phyloP scores from a whole-genome alignment of 148 eudicot genomes.

The Silene conica region DNA sequence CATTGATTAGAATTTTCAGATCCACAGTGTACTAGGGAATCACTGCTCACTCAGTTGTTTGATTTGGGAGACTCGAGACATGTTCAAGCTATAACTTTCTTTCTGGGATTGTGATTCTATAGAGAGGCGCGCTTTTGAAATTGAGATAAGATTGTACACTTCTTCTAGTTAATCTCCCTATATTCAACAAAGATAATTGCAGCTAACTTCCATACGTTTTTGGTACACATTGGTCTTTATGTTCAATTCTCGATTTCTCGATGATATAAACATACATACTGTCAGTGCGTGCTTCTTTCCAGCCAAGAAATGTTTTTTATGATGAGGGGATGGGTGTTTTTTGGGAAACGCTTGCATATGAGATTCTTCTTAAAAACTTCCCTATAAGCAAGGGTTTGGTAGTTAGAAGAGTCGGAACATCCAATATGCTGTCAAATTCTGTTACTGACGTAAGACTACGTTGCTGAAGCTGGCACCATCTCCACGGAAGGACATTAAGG shows the following conservation, averaged over 20 bases:
- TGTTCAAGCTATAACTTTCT: too few species aligned
- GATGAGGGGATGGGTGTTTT: neutral
- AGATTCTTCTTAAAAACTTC: conserved; percentile 1
- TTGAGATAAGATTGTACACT: conserved; percentile 1
- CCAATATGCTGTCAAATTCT: neutral
- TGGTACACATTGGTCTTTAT: neutral
- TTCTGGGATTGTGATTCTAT: too few species aligned
- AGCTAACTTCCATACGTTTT: neutral
- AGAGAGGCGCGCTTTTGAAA: neutral
- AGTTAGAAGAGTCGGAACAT: neutral
- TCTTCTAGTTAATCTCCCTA: neutral
- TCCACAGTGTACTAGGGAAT: neutral
- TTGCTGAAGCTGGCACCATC: neutral
- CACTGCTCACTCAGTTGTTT: neutral
- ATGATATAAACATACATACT: neutral
- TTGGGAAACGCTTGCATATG: neutral
- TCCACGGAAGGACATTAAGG: neutral
- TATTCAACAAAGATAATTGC: neutral
- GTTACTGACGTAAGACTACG: neutral
- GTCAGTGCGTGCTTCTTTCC: neutral
- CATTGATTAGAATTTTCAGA: conserved; percentile 11
- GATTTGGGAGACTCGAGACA: neutral
- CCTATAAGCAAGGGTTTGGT: conserved; percentile 11
- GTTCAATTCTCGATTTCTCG: conserved; percentile 5
- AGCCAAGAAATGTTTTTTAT: neutral